These are phyloP conservation scores for Sporothrix phasma DNA, from an alignment of 2,329 filamentous ascomycete species.

Conservation along the genomic window DNA sequence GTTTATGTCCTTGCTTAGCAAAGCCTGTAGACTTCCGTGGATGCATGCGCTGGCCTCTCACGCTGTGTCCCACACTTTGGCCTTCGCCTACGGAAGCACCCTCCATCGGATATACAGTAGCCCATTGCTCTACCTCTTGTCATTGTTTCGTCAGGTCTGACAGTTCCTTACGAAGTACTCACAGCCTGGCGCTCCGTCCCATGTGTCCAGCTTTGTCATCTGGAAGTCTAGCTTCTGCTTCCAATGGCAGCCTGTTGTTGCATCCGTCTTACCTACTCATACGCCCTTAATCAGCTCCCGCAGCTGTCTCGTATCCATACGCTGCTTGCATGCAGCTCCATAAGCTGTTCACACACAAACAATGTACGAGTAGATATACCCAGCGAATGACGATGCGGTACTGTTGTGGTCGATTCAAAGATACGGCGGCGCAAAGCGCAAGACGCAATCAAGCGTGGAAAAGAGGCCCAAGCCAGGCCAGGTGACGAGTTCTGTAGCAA, in stretches of 20 bases:
- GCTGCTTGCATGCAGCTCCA: background rate
- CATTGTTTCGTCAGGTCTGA: background rate
- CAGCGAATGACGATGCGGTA: background rate
- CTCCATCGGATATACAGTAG: too few relatives aligned
- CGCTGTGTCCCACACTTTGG: background rate
- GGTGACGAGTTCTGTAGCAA: slow-evolving; percentile 2
- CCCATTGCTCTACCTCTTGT: background rate
- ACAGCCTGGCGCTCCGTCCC: background rate
- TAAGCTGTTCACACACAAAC: background rate
- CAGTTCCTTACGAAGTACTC: background rate
- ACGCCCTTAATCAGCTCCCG: slow-evolving; percentile 3
- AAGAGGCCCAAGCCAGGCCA: slow-evolving; percentile 2
- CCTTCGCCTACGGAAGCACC: too few relatives aligned
- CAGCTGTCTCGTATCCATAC: background rate
- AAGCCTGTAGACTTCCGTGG: background rate
- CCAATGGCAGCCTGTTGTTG: background rate
- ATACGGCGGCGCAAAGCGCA: background rate
- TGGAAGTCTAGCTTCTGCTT: background rate
- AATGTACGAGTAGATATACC: background rate
- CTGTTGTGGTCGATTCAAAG: background rate
- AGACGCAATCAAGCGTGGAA: background rate
- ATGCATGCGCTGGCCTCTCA: background rate
- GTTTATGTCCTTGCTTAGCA: background rate
- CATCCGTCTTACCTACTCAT: background rate
- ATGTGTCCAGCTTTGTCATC: slow-evolving; percentile 2